Evolutionary conservation across 345 rosid genomes (phyloP).

Genomic region (Theobroma cacao): DNA sequence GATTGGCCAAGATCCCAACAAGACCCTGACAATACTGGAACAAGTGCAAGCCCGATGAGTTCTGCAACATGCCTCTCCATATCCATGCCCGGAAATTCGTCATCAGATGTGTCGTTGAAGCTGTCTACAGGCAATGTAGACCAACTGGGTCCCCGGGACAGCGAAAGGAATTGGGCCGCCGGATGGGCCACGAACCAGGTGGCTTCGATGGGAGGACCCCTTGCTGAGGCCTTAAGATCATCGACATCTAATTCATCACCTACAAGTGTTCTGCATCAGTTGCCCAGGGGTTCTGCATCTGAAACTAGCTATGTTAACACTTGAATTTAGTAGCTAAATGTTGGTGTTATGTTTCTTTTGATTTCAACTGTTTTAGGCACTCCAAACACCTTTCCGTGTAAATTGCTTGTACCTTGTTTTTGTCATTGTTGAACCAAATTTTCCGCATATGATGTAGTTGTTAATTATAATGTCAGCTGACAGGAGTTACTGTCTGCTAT

Average conservation of each 20-base stretch:
- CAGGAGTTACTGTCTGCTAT: neutral
- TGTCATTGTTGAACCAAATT: neutral
- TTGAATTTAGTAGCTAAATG: conserved; percentile 9
- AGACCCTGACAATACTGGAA: conserved; percentile 41
- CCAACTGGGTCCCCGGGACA: conserved; percentile 24
- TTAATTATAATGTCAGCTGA: neutral
- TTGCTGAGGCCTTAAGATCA: conserved; percentile 80
- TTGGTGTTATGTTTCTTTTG: neutral
- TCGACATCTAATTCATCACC: conserved; percentile 62
- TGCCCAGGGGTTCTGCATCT: conserved; percentile 43
- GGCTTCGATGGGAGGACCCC: conserved; percentile 82
- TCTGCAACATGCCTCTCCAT: conserved; percentile 65
- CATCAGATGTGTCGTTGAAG: conserved; percentile 87
- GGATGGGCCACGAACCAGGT: conserved; percentile 58
- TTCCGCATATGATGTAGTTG: neutral
- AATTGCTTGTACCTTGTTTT: neutral
- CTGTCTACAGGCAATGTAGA: conserved; percentile 65
- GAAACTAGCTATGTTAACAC: conserved; percentile 36
- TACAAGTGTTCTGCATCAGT: conserved; percentile 70
- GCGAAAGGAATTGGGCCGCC: conserved; percentile 49
- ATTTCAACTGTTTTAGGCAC: neutral
- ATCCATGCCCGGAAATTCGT: conserved; percentile 61
- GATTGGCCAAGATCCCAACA: conserved; percentile 76
- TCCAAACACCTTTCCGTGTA: neutral
- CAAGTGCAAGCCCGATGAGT: conserved; percentile 31